Evolutionary conservation across 2,329 filamentous ascomycete genomes (phyloP), one percentile per base, ranked within the genome.

Genomic region (Pseudogymnoascus verrucosus): DNA sequence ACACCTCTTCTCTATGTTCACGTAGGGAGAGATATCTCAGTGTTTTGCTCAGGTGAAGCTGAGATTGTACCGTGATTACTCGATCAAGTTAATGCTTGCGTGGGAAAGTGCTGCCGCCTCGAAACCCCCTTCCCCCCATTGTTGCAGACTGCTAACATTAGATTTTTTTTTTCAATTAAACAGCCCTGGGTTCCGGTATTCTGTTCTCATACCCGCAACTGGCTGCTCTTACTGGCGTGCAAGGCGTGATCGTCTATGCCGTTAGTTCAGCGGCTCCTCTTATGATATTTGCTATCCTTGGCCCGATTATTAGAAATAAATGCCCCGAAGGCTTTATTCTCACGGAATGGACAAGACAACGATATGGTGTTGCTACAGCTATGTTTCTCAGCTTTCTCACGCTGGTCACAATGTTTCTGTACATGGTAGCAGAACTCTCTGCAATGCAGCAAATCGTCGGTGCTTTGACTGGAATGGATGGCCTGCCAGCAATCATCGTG

Each of bases 61-160:
- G 90, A 95, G 90, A 93, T 88, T 87, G 89, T 86, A 95, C 90
- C 90, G 90, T 93, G 81, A 89, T 79, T 87, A 93, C 90, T 93
- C 90, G 90, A 95, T 90, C 90, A 95, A 95, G 90, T 90, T 93
- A 95, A 93, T 92, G 89, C 90, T 95, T 95, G 90, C 90, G 90
- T 93, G 90, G 88, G 90, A 89, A 93, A 93, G 90, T 93, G 90
- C 89, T 93, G 90, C 90, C 90, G 89, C 89, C 91, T 77, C 78
- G 74, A 76, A 75, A 73, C 70, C 71, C 72, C 72, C 70, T 68
- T 70, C 65, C 67, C 66, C 64, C 62, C 61, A 67, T 54, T 67
- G 69, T 69, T 67, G 69, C 69, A 61, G 63, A 67, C 67, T 73
- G 76, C 80, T 83, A 76, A 84, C 75, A 73, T 71, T 69, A 73